Conservation (phyloP, 306 rosid genomes). For the Sicyos baderoa region DNA sequence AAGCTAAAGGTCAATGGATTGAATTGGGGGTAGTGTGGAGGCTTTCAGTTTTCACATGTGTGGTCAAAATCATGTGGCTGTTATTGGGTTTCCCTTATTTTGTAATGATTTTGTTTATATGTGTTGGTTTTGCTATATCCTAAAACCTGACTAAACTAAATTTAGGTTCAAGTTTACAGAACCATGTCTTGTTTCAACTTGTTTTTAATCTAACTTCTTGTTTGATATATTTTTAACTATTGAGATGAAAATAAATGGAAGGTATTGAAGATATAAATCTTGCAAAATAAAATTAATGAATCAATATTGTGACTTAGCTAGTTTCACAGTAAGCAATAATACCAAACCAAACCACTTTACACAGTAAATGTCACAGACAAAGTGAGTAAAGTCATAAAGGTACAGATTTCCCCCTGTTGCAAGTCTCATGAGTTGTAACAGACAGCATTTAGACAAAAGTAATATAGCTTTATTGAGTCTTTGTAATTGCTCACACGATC, state of each 20-base stretch:
- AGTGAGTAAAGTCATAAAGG: conserved; percentile 9
- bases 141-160: background rate
- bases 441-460: conserved; percentile 1
- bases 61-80: conserved; percentile 1
- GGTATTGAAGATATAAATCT: background rate
- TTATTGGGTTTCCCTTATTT: conserved; percentile 7
- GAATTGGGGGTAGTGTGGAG: background rate
- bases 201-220: background rate
- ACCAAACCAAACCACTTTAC: conserved; percentile 23
- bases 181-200: background rate
- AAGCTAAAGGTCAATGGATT: conserved; percentile 1
- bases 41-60: background rate
- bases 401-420: conserved; percentile 13
- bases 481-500: background rate
- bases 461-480: background rate
- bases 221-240: conserved; percentile 1
- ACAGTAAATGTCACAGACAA: conserved; percentile 17
- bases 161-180: background rate
- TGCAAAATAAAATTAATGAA: conserved; percentile 3
- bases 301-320: conserved; percentile 8
- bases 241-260: background rate
- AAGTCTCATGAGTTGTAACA: background rate
- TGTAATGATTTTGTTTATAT: background rate
- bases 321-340: background rate
- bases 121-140: background rate